These are phyloP conservation scores for Boletus eberwhitei DNA, from an alignment of 768 basidiomycete genomes.

Conservation along the genomic window DNA sequence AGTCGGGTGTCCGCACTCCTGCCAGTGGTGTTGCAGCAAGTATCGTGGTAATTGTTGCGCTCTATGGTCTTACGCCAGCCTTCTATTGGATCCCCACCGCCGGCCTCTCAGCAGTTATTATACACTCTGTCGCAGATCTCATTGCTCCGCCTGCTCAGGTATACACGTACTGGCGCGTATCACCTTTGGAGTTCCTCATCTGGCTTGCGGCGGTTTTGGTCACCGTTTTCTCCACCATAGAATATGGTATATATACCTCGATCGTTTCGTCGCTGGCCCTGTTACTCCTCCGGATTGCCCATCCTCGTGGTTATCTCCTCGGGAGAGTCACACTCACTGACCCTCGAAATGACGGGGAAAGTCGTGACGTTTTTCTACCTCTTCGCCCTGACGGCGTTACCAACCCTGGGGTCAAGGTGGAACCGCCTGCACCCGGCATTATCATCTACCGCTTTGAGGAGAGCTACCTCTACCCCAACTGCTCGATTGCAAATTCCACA, in stretches of 20 bases:
- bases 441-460: slow-evolving; percentile 92
- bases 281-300: slow-evolving; percentile 81
- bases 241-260: slow-evolving; percentile 88
- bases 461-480: slow-evolving; percentile 83
- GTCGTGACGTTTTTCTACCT: slow-evolving; percentile 84
- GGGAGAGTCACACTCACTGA: slow-evolving; percentile 70
- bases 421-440: slow-evolving; percentile 79
- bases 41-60: slow-evolving; percentile 84
- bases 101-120: slow-evolving; percentile 88
- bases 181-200: slow-evolving; percentile 89
- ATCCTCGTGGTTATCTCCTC: slow-evolving; percentile 87
- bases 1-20: slow-evolving; percentile 97
- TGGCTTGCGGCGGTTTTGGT: slow-evolving; percentile 84
- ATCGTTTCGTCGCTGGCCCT: slow-evolving; percentile 76
- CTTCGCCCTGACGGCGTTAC: slow-evolving; percentile 57
- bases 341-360: slow-evolving; percentile 29
- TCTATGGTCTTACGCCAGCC: slow-evolving; percentile 91
- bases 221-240: slow-evolving; percentile 91
- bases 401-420: slow-evolving; percentile 68
- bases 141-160: slow-evolving; percentile 80
- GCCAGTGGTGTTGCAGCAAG: slow-evolving; percentile 83
- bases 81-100: slow-evolving; percentile 89
- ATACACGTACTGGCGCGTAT: slow-evolving; percentile 90
- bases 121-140: slow-evolving; percentile 86
- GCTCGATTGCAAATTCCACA: slow-evolving; percentile 60